These are phyloP conservation scores for Kodamaea lidongshanica DNA, from an alignment of 805 yeast genomes.

Conservation along the genomic window DNA sequence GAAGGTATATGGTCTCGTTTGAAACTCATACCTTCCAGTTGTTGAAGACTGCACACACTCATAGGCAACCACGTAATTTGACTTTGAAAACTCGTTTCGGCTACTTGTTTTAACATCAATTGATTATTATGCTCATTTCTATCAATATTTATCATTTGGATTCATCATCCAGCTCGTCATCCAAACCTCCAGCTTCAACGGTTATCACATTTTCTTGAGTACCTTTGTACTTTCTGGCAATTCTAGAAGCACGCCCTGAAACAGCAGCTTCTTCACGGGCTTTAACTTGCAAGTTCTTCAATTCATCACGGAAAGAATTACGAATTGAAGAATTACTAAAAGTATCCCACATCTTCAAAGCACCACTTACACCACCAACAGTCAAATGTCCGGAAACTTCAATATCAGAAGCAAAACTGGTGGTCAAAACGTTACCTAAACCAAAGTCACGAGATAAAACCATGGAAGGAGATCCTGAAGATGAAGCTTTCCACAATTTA, in stretches of 20 bases:
- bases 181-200: conserved; percentile 53
- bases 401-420: conserved; percentile 78
- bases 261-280: conserved; percentile 55
- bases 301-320: conserved; percentile 54
- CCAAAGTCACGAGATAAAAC: conserved; percentile 87
- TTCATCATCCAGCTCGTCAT: conserved; percentile 54
- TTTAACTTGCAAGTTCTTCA: conserved; percentile 44
- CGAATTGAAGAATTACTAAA: conserved; percentile 79
- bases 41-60: too few species aligned
- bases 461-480: conserved; percentile 62
- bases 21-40: too few species aligned
- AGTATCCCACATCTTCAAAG: conserved; percentile 88
- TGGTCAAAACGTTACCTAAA: conserved; percentile 82
- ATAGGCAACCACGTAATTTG: conserved; percentile 1
- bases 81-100: neutral
- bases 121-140: too few species aligned
- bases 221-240: conserved; percentile 61
- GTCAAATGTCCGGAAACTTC: conserved; percentile 81
- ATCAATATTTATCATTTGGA: conserved; percentile 17
- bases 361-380: conserved; percentile 81
- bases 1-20: too few species aligned
- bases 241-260: conserved; percentile 60
- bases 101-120: too few species aligned
- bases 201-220: conserved; percentile 52
- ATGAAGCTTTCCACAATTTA: conserved; percentile 71